Base-by-base conservation (phyloP, 805 yeast species). In the Wickerhamiella slavikovae region DNA sequence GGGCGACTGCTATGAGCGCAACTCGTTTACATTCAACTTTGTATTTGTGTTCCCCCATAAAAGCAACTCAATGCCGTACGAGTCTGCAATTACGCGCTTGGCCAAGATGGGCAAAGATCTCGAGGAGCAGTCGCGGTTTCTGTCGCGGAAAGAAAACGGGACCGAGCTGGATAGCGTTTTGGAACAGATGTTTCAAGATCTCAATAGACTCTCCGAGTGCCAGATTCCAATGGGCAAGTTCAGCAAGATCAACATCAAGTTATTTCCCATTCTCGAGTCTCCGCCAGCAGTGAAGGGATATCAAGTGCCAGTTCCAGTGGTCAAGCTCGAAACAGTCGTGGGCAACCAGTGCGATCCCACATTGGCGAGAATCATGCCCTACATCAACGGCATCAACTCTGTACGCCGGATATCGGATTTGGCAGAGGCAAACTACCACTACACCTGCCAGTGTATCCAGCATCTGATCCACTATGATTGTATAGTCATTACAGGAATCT, bases 331-430 rank as follows among this genome's bases (percentile, higher is more conserved):
- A 17, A 55, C 65, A 22, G 58, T 89, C 36, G 71, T 79, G 25
- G 98, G 89, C 49, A 74, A 77, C 6, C 74, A 77, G 42, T 89
- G 98, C 95, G 98, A 89, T 50, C 95, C 95, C 1, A 85, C 96
- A 2, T 75, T 89, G 89, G 58, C 80, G 27, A 73, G 76, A 40
- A 77, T 89, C 15, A 53, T 79, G 8, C 93, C 94, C 0, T 75
- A 60, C 39, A 79, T 89, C 29, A 69, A 89, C 43, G 98, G 99
- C 1, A 60, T 82, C 28, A 85, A 85, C 47, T 77, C 89, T 4
- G 68, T 89, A 13, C 60, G 68, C 22, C 62, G 64, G 32, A 85
- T 91, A 22, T 68, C 93, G 13, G 67, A 68, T 29, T 51, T 82
- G 29, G 79, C 94, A 2, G 70, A 77, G 42, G 74, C 93, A 22